phyloP scores from a whole-genome alignment of 2,329 filamentous ascomycete genomes.

The Fusarium verrucosum region DNA sequence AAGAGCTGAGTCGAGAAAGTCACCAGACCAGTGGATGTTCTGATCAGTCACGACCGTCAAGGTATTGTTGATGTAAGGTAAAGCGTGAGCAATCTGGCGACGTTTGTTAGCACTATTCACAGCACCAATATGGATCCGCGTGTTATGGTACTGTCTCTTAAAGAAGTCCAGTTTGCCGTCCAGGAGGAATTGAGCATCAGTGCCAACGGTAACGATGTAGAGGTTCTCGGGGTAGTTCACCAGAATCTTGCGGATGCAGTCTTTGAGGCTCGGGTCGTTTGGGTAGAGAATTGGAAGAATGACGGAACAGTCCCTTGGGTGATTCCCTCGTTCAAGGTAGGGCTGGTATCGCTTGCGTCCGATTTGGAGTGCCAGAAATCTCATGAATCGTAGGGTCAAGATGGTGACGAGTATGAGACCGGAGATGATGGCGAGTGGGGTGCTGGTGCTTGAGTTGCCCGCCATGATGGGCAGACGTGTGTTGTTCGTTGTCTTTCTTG shows the following conservation, averaged over 20 bases:
- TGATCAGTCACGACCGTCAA: conserved; percentile 30
- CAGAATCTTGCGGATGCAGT: conserved; percentile 13
- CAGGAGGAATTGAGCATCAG: not conserved
- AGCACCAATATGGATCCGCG: conserved; percentile 28
- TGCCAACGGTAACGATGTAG: not conserved
- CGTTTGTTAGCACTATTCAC: conserved; percentile 26
- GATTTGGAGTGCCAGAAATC: not conserved
- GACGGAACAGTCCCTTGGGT: not conserved
- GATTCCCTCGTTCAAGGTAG: accelerated
- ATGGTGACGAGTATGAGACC: accelerated
- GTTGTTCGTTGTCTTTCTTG: not conserved
- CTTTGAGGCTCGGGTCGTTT: not conserved
- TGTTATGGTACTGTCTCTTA: not conserved
- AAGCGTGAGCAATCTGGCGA: conserved; percentile 26
- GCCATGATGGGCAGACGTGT: not conserved
- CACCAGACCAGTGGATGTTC: conserved; percentile 13
- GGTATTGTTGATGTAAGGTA: not conserved
- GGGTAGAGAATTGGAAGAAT: conserved; percentile 17
- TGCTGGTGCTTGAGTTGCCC: not conserved
- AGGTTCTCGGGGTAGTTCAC: conserved; percentile 6
- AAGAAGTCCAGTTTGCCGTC: not conserved
- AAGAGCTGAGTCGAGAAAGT: conserved; percentile 15
- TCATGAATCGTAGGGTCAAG: not conserved
- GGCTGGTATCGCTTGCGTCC: not conserved
- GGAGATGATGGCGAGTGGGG: not conserved